Evolutionary conservation across 805 yeast genomes (phyloP), one percentile per base, ranked within the genome.

Genomic region (Starmerella bacillaris): DNA sequence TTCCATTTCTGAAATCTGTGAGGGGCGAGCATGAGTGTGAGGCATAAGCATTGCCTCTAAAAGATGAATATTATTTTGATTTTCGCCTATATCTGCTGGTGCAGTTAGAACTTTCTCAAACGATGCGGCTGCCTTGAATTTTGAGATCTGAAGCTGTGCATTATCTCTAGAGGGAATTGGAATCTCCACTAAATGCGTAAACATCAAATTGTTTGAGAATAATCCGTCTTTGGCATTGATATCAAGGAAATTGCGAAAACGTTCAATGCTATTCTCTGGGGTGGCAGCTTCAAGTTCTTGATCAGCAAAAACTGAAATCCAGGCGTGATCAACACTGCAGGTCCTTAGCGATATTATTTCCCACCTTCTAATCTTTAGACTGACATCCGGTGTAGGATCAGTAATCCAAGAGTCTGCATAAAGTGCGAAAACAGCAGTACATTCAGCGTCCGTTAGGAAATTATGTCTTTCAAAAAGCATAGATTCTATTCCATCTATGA

Each of bases 81-180:
- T 31, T 6, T 40, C 36, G 3, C 14, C 3, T 5, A 12, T 18
- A 4, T 34, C 31, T 2, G 26, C 6, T 14, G 37, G 38, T 1
- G 39, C 29, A 18, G 42, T 38, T 33, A 72, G 59, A 6, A 72
- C 63, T 14, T 58, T 59, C 3, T 79, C 65, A 46, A 78, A 78
- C 9, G 72, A 64, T 0, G 75, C 59, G 30, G 82, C 67, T 0
- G 86, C 78, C 19, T 72, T 69, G 11, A 78, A 61, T 34, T 80
- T 78, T 2, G 84, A 74, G 15, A 73, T 57, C 45, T 80, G 84
- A 4, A 70, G 60, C 24, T 62, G 82, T 1, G 70, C 63, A 51
- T 67, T 71, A 0, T 53, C 46, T 0, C 75, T 55, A 6, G 55
- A 50, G 2, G 63, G 24, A 2, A 40, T 21, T 2, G 40, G 30